Evolutionary conservation across 2,329 filamentous ascomycete genomes (phyloP).

Genomic region (Alternaria sp.): DNA sequence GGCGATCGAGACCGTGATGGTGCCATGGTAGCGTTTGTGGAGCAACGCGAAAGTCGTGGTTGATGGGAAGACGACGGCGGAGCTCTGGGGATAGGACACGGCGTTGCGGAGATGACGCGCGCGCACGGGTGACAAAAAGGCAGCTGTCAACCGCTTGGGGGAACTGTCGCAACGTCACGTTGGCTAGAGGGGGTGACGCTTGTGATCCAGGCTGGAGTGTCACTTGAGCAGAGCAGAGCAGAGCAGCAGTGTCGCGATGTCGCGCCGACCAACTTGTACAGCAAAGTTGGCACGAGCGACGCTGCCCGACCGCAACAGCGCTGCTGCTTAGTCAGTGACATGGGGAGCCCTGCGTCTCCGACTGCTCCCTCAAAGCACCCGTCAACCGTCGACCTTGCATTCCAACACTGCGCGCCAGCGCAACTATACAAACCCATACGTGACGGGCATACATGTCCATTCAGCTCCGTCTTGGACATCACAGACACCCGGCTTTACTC

Average conservation of each 20-base stretch:
- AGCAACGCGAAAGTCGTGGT: constrained; percentile 18
- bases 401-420: not conserved
- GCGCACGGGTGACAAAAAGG: not conserved
- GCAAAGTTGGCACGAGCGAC: constrained; percentile 27
- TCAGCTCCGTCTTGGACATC: not conserved
- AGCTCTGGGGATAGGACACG: constrained; percentile 10
- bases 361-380: not conserved
- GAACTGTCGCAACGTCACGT: constrained; percentile 8
- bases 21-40: constrained; percentile 37
- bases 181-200: not conserved
- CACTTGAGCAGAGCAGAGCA: constrained; percentile 21
- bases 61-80: constrained; percentile 11
- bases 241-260: constrained; percentile 24
- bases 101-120: constrained; percentile 11
- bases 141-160: not conserved
- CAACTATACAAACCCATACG: not conserved
- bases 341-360: not conserved
- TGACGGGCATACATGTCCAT: not conserved
- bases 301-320: constrained; percentile 14
- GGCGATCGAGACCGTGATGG: constrained; percentile 31
- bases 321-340: constrained; percentile 23
- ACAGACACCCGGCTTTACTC: constrained; percentile 1
- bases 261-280: constrained; percentile 21
- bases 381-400: not conserved
- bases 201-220: constrained; percentile 7